Percentiles rank a stretch among this genome's conserved stretches.
Evolutionary conservation across 139 green algal species (phyloP).

Genomic region (Helicosporidium sp.): DNA sequence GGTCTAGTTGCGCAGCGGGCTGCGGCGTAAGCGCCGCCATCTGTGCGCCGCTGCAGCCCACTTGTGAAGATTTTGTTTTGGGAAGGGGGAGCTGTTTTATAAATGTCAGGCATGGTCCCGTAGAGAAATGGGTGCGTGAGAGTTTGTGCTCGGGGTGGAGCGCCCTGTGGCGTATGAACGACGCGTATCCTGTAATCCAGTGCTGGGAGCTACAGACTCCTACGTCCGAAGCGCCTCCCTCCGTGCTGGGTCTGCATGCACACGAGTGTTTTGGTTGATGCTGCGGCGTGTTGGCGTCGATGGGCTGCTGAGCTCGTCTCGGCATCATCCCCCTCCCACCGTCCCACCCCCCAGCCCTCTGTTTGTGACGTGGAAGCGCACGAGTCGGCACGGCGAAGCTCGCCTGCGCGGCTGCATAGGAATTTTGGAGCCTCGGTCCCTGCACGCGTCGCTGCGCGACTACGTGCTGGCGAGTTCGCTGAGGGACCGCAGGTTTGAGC

Average conservation of each 20-base stretch:
- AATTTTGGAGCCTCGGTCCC: conserved; percentile 37
- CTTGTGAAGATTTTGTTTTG: neutral
- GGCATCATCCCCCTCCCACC: too few species aligned
- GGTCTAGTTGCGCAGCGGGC: too few species aligned
- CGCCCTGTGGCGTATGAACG: conserved; percentile 7
- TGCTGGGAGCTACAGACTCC: too few species aligned
- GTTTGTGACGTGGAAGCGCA: conserved; percentile 67
- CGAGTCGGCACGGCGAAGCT: neutral
- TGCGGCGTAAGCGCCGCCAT: conserved; percentile 4
- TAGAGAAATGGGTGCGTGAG: too few species aligned
- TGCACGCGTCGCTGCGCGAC: conserved; percentile 40
- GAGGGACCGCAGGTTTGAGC: conserved; percentile 42
- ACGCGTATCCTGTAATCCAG: conserved; percentile 25
- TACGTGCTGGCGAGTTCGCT: conserved; percentile 59
- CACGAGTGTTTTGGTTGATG: neutral
- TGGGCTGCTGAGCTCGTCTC: neutral
- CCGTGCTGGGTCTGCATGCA: too few species aligned
- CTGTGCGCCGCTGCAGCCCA: neutral
- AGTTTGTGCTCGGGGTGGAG: too few species aligned
- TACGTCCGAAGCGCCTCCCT: neutral
- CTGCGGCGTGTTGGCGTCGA: neutral
- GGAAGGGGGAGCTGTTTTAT: neutral
- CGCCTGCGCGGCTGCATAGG: conserved; percentile 62
- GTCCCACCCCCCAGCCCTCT: conserved; percentile 25
- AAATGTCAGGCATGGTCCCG: too few species aligned